These are phyloP conservation scores for Mycothermus thermophilus DNA, from an alignment of 495 filamentous ascomycete species.

Conservation along the genomic window DNA sequence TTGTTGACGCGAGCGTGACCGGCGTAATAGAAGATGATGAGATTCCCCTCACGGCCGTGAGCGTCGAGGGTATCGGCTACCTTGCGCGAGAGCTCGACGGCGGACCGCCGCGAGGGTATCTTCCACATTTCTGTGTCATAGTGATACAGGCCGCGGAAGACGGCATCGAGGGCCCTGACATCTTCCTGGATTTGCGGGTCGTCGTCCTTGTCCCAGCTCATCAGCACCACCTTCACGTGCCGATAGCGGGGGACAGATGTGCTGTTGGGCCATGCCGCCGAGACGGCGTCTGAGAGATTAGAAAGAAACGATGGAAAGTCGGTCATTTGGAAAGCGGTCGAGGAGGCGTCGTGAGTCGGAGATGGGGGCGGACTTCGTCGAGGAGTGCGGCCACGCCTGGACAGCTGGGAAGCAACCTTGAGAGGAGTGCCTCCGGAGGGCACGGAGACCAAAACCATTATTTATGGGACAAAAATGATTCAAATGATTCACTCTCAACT, in stretches of 20 bases:
- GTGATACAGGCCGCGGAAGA: conserved; percentile 12
- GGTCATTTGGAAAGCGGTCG: conserved; percentile 4
- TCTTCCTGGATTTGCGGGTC: conserved; percentile 14
- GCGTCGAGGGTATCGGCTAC: conserved; percentile 1
- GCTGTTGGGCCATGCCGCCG: conserved; percentile 8
- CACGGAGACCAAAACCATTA: no score
- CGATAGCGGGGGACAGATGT: conserved; percentile 1
- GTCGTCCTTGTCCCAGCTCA: conserved; percentile 23
- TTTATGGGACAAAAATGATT: no score
- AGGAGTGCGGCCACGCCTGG: no score
- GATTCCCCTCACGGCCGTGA: conserved; percentile 7
- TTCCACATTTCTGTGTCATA: conserved; percentile 12
- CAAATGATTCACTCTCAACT: no score
- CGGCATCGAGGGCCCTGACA: conserved; percentile 4
- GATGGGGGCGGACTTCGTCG: not conserved
- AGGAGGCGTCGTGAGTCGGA: conserved; percentile 7
- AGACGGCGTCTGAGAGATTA: conserved; percentile 5
- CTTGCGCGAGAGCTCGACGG: conserved; percentile 6
- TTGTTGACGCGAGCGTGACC: conserved; percentile 10
- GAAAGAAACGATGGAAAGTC: conserved; percentile 4
- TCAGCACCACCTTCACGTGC: conserved; percentile 16
- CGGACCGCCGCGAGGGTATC: conserved; percentile 7
- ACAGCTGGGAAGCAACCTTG: no score
- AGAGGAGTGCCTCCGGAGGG: no score
- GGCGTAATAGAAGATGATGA: conserved; percentile 18